Conservation (phyloP, 257 asterid species). For the Datura wrightii region DNA sequence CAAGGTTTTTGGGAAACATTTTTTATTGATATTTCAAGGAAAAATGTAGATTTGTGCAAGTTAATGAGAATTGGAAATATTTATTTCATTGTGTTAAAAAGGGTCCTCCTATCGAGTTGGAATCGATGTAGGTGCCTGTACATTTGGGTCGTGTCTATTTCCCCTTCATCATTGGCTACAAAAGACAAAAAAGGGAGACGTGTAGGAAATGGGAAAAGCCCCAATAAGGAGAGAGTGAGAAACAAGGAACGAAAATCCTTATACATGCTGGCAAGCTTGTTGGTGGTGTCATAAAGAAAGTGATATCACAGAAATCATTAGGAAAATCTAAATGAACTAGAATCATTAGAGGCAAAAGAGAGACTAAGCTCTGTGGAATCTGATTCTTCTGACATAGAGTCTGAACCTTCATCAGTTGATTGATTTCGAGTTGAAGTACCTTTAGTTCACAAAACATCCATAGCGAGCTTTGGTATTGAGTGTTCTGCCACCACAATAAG, state of each 20-base stretch:
- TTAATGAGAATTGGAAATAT: too few species aligned
- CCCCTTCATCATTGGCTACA: constrained; percentile 42
- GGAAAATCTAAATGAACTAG: constrained; percentile 47
- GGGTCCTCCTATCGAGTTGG: too few species aligned
- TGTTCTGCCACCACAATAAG: not conserved
- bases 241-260: constrained; percentile 64
- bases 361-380: constrained; percentile 25
- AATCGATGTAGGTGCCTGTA: too few species aligned
- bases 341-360: constrained; percentile 31
- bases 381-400: constrained; percentile 49
- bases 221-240: constrained; percentile 43
- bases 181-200: constrained; percentile 53
- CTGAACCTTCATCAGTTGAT: constrained; percentile 42
- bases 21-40: too few species aligned
- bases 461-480: not conserved
- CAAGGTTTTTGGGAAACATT: too few species aligned
- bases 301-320: constrained; percentile 55
- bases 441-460: constrained; percentile 30
- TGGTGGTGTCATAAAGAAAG: constrained; percentile 53
- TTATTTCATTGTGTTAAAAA: too few species aligned
- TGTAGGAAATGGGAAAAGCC: too few species aligned
- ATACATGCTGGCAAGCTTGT: constrained; percentile 73
- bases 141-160: too few species aligned
- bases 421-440: constrained; percentile 30
- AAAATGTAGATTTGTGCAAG: too few species aligned